These are phyloP conservation scores for Skeletonema potamos DNA, from an alignment of 108 stramenopile species.

Conservation along the genomic window DNA sequence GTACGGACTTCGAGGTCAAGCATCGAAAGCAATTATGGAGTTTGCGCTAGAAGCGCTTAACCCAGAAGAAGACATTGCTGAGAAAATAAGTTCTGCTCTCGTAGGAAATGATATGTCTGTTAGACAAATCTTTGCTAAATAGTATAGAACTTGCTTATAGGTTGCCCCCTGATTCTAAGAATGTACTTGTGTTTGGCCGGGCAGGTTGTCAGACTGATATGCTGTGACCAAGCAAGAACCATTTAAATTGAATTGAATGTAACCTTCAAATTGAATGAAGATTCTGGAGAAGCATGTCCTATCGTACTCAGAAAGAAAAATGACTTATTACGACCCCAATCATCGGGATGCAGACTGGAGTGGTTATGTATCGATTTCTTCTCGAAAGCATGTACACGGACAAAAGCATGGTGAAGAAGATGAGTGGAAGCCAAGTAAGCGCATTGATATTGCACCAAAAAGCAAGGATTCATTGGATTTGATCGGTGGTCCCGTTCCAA, in stretches of 20 bases:
- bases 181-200: too few species aligned
- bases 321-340: slow-evolving; percentile 24
- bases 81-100: slow-evolving; percentile 32
- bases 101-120: slow-evolving; percentile 16
- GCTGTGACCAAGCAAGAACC: too few species aligned
- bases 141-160: background rate
- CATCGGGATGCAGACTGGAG: slow-evolving; percentile 58
- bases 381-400: slow-evolving; percentile 28
- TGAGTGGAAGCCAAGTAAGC: slow-evolving; percentile 21
- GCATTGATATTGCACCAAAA: slow-evolving; percentile 3
- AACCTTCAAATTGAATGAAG: too few species aligned
- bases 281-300: too few species aligned
- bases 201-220: background rate
- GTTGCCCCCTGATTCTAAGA: too few species aligned
- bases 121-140: slow-evolving; percentile 18
- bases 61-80: slow-evolving; percentile 8
- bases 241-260: background rate
- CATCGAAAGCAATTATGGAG: slow-evolving; percentile 58
- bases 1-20: slow-evolving; percentile 75
- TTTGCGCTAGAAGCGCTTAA: slow-evolving; percentile 51
- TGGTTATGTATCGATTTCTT: slow-evolving; percentile 27
- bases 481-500: slow-evolving; percentile 26
- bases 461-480: slow-evolving; percentile 6
- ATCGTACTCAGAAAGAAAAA: background rate
- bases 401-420: slow-evolving; percentile 17